Evolutionary conservation across 805 yeast species (phyloP), one percentile per base, ranked within the genome.

Genomic region (Pichia sporocuriosa): DNA sequence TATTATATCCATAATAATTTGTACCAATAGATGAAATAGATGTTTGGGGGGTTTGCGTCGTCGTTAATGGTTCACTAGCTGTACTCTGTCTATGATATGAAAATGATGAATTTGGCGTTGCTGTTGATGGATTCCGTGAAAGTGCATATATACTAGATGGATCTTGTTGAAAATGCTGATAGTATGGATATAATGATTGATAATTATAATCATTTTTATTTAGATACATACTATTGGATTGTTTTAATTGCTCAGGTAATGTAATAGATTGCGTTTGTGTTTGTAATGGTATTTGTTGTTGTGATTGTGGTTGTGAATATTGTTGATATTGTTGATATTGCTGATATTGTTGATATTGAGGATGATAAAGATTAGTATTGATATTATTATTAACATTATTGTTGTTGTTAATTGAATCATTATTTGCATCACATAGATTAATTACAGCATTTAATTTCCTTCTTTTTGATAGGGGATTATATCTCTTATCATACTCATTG

Each of bases 51-150:
- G 32, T 27, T 3, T 17, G 8, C 33, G 22, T 23, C 31, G 42
- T 23, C 30, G 13, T 16, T 22, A 27, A 22, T 32, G 23, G 13
- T 33, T 20, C 11, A 24, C 35, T 10, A 46, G 47, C 16, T 37
- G 7, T 10, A 10, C 15, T 31, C 8, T 21, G 33, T 3, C 6
- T 17, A n/a, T 21, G 25, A 11, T 32, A 20, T 16, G 15, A 15
- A 6, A 10, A 13, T 8, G 20, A 26, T 8, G 29, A 26, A 8
- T n/a, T 26, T 13, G 39, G 2, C 3, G 32, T 9, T 15, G 26
- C 39, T 28, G 44, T 30, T 31, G 65, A 35, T 48, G 62, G 42
- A 45, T n/a, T n/a, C n/a, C n/a, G n/a, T n/a, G n/a, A n/a, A n/a
- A n/a, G n/a, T n/a, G n/a, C n/a, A n/a, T n/a, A n/a, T n/a, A n/a